phyloP scores from a whole-genome alignment of 2,329 filamentous ascomycete genomes.

The Cladophialophora psammophila region DNA sequence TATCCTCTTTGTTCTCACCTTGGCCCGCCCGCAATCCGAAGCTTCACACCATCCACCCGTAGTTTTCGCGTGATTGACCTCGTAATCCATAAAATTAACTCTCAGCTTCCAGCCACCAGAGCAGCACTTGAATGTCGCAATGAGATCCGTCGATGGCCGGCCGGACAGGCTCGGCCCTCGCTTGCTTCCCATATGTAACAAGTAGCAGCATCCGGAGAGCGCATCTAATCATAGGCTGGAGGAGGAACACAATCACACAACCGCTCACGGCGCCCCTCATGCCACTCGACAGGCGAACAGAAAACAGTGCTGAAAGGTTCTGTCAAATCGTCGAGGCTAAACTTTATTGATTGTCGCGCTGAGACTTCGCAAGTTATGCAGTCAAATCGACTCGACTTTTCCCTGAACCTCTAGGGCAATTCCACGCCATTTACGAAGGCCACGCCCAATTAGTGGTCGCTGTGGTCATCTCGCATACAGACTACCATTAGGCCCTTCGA shows the following conservation, averaged over 20 bases:
- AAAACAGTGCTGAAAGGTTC: slow-evolving; percentile 3
- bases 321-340: slow-evolving; percentile 7
- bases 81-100: slow-evolving; percentile 15
- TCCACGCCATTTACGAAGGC: slow-evolving; percentile 5
- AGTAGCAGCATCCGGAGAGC: not conserved
- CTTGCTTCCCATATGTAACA: slow-evolving; percentile 10
- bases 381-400: slow-evolving; percentile 7
- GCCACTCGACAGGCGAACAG: slow-evolving; percentile 25
- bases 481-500: slow-evolving; percentile 19
- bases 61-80: slow-evolving; percentile 19
- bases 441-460: slow-evolving; percentile 22
- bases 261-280: slow-evolving; percentile 9
- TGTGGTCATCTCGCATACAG: slow-evolving; percentile 32
- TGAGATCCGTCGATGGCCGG: slow-evolving; percentile 21
- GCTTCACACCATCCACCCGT: slow-evolving; percentile 17
- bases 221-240: not conserved
- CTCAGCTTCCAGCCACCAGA: slow-evolving; percentile 17
- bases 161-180: slow-evolving; percentile 32
- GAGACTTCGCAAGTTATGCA: not conserved
- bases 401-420: slow-evolving; percentile 13
- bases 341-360: not conserved
- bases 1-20: not conserved
- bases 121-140: slow-evolving; percentile 1
- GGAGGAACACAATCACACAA: slow-evolving; percentile 1
- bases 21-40: slow-evolving; percentile 17